Conservation (phyloP, 768 basidiomycete genomes). For the Podaxis sp. region DNA sequence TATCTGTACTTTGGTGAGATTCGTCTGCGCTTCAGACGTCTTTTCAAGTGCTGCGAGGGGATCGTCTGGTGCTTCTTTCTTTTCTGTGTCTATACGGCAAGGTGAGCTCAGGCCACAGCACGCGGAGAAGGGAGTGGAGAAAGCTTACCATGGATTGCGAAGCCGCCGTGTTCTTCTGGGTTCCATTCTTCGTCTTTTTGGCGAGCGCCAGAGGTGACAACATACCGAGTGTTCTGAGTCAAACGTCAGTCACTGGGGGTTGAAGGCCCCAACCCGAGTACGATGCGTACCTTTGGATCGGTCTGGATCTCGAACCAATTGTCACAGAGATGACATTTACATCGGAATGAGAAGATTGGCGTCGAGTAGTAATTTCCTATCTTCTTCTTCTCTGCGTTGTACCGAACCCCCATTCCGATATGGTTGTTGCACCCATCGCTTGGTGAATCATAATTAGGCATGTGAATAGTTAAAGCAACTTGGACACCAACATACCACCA, state of each 20-base stretch:
- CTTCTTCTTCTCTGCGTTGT: slow-evolving; percentile 99
- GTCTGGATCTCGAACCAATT: slow-evolving; percentile 99
- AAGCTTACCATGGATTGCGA: slow-evolving; percentile 74
- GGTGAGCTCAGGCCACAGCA: background rate
- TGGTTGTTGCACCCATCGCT: slow-evolving; percentile 95
- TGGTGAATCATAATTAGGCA: slow-evolving; percentile 14
- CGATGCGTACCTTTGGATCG: slow-evolving; percentile 77
- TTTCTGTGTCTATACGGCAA: slow-evolving; percentile 46
- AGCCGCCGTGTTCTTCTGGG: slow-evolving; percentile 94
- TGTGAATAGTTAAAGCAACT: background rate
- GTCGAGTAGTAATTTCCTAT: slow-evolving; percentile 94
- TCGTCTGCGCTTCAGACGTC: slow-evolving; percentile 73
- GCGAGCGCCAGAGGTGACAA: slow-evolving; percentile 89
- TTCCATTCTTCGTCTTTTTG: slow-evolving; percentile 97
- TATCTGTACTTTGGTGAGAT: slow-evolving; percentile 69
- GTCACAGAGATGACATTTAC: slow-evolving; percentile 95
- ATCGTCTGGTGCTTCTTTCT: slow-evolving; percentile 70
- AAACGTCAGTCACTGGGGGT: background rate
- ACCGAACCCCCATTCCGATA: slow-evolving; percentile 99
- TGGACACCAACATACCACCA: slow-evolving; percentile 70
- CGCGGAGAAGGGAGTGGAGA: background rate
- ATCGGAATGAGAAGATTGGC: slow-evolving; percentile 91
- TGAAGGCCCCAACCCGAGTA: background rate
- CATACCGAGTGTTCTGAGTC: slow-evolving; percentile 87
- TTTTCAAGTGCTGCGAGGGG: slow-evolving; percentile 91